These are phyloP conservation scores for Amanita fuliginea DNA, from an alignment of 768 basidiomycete species.

Conservation along the genomic window DNA sequence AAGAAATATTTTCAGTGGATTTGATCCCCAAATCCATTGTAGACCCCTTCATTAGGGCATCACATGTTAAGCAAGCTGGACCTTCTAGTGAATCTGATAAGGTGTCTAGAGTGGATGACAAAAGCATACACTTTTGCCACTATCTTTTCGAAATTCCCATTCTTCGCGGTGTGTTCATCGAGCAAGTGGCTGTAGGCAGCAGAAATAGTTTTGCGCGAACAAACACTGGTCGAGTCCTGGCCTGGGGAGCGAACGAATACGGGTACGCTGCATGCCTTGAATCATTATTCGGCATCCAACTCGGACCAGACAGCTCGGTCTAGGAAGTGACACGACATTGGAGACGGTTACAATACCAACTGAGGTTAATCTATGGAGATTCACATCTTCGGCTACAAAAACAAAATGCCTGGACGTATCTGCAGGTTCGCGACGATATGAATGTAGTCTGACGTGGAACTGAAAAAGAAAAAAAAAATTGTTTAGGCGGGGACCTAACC, in stretches of 20 bases:
- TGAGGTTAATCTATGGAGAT: conserved; percentile 67
- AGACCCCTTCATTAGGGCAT: conserved; percentile 36
- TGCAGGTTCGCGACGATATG: conserved; percentile 35
- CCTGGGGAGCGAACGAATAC: conserved; percentile 84
- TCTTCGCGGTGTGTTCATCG: conserved; percentile 48
- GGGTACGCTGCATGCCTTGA: conserved; percentile 36
- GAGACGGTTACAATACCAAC: conserved; percentile 74
- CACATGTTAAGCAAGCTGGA: conserved; percentile 23
- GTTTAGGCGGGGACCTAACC: conserved; percentile 60
- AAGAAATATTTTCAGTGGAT: conserved; percentile 29
- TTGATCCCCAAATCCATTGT: conserved; percentile 44
- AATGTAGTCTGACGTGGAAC: not conserved
- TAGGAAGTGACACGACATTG: conserved; percentile 51
- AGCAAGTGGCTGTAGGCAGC: conserved; percentile 62
- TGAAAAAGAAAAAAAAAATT: no score
- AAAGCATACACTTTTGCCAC: conserved; percentile 54
- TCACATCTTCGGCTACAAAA: conserved; percentile 33
- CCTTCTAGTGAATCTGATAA: conserved; percentile 19
- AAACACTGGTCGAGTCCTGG: conserved; percentile 59
- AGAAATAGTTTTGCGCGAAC: conserved; percentile 69
- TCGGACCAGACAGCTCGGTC: conserved; percentile 60
- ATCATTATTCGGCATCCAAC: conserved; percentile 1
- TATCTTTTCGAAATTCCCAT: conserved; percentile 69
- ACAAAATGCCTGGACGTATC: conserved; percentile 55
- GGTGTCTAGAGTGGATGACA: conserved; percentile 21